These are phyloP conservation scores for Eucommia ulmoides DNA, from an alignment of 257 asterid genomes.

Conservation along the genomic window DNA sequence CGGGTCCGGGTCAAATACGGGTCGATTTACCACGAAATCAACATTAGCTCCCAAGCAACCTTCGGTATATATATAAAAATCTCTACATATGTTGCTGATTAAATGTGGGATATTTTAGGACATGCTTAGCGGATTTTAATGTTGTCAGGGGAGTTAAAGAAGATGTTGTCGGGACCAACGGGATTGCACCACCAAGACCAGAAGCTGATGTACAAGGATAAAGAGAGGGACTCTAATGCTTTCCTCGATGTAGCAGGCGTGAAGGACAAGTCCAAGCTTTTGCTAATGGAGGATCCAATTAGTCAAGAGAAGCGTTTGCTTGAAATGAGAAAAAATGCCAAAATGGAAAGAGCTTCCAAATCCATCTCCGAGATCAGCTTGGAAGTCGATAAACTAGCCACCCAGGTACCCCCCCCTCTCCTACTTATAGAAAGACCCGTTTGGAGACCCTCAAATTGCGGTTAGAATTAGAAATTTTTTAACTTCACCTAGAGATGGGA, in stretches of 20 bases:
- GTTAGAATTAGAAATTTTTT: no score
- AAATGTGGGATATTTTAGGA: background rate
- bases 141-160: constrained; percentile 72
- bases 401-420: constrained; percentile 51
- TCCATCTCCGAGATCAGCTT: constrained; percentile 57
- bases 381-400: constrained; percentile 62
- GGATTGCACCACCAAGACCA: constrained; percentile 88
- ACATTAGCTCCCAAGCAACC: constrained; percentile 60
- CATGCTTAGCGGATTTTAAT: background rate
- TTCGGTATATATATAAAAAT: constrained; percentile 59
- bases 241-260: constrained; percentile 65
- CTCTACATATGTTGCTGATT: no score
- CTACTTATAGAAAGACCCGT: no score
- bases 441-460: no score
- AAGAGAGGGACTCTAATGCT: constrained; percentile 64
- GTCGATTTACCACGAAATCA: constrained; percentile 56
- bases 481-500: no score
- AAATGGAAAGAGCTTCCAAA: constrained; percentile 56
- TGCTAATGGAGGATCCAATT: constrained; percentile 62
- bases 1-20: constrained; percentile 82
- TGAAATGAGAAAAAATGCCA: constrained; percentile 59
- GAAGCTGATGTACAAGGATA: constrained; percentile 66
- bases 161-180: constrained; percentile 70
- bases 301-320: constrained; percentile 62
- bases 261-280: constrained; percentile 74